phyloP scores from a whole-genome alignment of 192 early-diverging fungal species.

The Podila clonocystis region DNA sequence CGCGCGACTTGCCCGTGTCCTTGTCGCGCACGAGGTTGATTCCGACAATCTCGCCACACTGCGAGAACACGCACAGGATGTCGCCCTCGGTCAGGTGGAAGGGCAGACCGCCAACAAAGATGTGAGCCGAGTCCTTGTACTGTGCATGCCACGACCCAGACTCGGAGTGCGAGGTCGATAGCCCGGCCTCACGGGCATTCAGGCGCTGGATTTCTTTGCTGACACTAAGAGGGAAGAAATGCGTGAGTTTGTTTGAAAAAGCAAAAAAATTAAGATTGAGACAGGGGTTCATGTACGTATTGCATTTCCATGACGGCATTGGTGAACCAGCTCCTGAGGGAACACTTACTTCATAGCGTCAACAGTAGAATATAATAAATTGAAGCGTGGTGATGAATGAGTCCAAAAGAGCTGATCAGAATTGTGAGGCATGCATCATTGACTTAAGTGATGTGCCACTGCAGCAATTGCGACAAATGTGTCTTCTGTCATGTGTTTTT shows the following conservation, averaged over 20 bases:
- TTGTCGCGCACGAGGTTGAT: conserved; percentile 89
- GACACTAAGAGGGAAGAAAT: conserved; percentile 58
- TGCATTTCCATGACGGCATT: too few relatives aligned
- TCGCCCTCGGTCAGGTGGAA: conserved; percentile 94
- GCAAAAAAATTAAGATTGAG: too few relatives aligned
- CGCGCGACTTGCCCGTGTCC: conserved; percentile 86
- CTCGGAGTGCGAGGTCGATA: conserved; percentile 56
- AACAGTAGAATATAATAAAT: too few relatives aligned
- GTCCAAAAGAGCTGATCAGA: too few relatives aligned
- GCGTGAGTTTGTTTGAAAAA: background rate
- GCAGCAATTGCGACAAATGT: too few relatives aligned
- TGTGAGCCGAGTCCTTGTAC: conserved; percentile 90
- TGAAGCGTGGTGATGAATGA: too few relatives aligned
- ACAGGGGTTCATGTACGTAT: too few relatives aligned
- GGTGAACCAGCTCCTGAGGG: too few relatives aligned
- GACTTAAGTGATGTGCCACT: too few relatives aligned
- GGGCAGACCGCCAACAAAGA: conserved; percentile 87
- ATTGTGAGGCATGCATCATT: too few relatives aligned
- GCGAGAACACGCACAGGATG: conserved; percentile 92
- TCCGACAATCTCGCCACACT: conserved; percentile 94
- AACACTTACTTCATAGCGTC: too few relatives aligned
- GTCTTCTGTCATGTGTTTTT: too few relatives aligned
- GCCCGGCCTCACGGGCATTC: conserved; percentile 75
- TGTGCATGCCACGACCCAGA: conserved; percentile 89
- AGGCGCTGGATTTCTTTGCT: conserved; percentile 88